A percentile compares a stretch with the other conserved stretches of the same genome.
Evolutionary conservation across 352 stramenopile species (phyloP).

Genomic region (Pythium monospermum): DNA sequence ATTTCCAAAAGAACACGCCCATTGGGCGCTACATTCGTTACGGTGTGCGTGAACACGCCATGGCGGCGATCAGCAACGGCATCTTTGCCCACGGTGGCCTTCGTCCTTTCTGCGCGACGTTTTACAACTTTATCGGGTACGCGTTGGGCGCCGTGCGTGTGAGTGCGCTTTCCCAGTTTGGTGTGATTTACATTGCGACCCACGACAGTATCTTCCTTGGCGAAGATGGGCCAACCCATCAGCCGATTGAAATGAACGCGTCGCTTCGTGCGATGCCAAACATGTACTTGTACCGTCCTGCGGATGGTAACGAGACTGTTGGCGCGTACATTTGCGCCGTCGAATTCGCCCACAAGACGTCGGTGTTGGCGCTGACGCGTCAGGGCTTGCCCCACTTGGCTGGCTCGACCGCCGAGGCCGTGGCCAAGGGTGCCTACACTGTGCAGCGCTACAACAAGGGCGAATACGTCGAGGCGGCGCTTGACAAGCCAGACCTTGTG

Average conservation of each 20-base stretch:
- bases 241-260: slow-evolving; percentile 98
- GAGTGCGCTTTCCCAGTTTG: slow-evolving; percentile 92
- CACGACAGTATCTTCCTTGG: slow-evolving; percentile 99
- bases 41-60: slow-evolving; percentile 98
- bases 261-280: slow-evolving; percentile 96
- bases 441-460: slow-evolving; percentile 76
- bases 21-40: slow-evolving; percentile 97
- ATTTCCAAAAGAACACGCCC: slow-evolving; percentile 97
- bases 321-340: slow-evolving; percentile 92
- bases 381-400: slow-evolving; percentile 90
- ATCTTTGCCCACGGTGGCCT: slow-evolving; percentile 97
- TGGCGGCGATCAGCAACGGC: slow-evolving; percentile 98
- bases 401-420: slow-evolving; percentile 85
- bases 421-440: slow-evolving; percentile 89
- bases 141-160: slow-evolving; percentile 93
- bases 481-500: slow-evolving; percentile 87
- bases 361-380: slow-evolving; percentile 92
- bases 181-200: slow-evolving; percentile 98
- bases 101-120: slow-evolving; percentile 98
- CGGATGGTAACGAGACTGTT: slow-evolving; percentile 98
- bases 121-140: slow-evolving; percentile 99
- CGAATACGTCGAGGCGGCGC: slow-evolving; percentile 58
- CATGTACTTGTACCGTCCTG: slow-evolving; percentile 96
- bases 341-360: slow-evolving; percentile 84
- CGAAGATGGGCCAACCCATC: slow-evolving; percentile 99